phyloP scores from a whole-genome alignment of 495 filamentous ascomycete species.

The Neurospora tetrasperma region DNA sequence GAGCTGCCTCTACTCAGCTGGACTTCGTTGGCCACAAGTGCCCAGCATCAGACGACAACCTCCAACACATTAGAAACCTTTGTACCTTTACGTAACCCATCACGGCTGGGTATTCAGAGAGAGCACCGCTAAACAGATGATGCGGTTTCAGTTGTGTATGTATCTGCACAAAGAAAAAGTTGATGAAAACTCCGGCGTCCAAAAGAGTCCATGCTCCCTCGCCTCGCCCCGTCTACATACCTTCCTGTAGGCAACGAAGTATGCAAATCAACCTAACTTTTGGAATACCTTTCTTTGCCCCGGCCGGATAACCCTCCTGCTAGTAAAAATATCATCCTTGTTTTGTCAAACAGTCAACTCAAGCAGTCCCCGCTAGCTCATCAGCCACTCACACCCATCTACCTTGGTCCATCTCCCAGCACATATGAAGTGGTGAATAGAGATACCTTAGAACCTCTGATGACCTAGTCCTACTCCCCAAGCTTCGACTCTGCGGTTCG shows the following conservation, averaged over 20 bases:
- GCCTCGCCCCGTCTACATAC: not conserved
- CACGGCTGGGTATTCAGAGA: not conserved
- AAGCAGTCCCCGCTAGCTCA: not conserved
- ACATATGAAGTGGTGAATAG: not conserved
- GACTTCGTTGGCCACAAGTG: not conserved
- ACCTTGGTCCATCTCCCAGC: not conserved
- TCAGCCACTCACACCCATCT: not conserved
- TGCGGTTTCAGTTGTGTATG: not conserved
- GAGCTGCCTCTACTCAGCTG: not conserved
- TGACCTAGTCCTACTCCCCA: not conserved
- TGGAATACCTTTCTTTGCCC: not conserved
- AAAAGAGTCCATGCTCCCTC: not conserved
- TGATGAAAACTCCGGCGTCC: not conserved
- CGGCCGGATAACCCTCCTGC: not conserved
- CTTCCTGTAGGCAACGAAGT: not conserved
- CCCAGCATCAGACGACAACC: not conserved
- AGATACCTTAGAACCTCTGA: not conserved
- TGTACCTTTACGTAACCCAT: not conserved
- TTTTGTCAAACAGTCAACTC: not conserved
- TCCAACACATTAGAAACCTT: not conserved
- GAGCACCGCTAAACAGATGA: not conserved
- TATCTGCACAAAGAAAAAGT: not conserved
- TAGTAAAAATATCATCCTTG: not conserved
- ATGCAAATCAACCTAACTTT: not conserved
- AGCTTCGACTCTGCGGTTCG: not conserved